Evolutionary conservation across 768 basidiomycete genomes (phyloP).

Genomic region (Amylocystis lapponica): DNA sequence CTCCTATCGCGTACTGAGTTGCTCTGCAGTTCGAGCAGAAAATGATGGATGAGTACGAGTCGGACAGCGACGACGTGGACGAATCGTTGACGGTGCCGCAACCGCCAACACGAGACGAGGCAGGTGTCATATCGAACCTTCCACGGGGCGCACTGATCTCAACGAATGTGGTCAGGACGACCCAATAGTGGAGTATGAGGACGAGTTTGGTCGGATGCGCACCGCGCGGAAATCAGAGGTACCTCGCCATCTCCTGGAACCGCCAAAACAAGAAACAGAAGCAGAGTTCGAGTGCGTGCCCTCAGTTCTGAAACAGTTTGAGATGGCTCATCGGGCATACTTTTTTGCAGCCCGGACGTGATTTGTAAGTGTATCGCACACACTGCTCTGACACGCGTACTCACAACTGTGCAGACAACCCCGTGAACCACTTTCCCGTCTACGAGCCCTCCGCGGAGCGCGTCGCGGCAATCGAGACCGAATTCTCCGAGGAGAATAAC

Average conservation of each 20-base stretch:
- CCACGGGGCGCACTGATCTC: background rate
- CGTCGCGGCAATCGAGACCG: slow-evolving; percentile 66
- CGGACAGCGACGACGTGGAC: slow-evolving; percentile 73
- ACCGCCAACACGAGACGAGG: slow-evolving; percentile 35
- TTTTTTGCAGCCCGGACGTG: slow-evolving; percentile 15
- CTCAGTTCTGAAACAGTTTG: slow-evolving; percentile 27
- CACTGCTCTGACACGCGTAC: slow-evolving; percentile 1
- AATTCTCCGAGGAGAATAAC: slow-evolving; percentile 63
- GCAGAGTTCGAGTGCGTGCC: slow-evolving; percentile 48
- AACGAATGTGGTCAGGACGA: slow-evolving; percentile 45
- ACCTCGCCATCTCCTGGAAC: slow-evolving; percentile 55
- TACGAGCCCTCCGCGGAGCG: slow-evolving; percentile 83
- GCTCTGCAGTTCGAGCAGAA: slow-evolving; percentile 60
- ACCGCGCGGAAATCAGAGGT: slow-evolving; percentile 70
- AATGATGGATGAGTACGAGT: slow-evolving; percentile 45
- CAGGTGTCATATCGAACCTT: slow-evolving; percentile 16
- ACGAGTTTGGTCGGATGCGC: slow-evolving; percentile 79
- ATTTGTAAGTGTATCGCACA: slow-evolving; percentile 13
- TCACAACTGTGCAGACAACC: slow-evolving; percentile 54
- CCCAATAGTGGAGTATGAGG: slow-evolving; percentile 79
- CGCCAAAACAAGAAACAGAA: slow-evolving; percentile 42
- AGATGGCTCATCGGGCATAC: background rate
- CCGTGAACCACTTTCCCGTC: slow-evolving; percentile 79
- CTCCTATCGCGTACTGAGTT: background rate
- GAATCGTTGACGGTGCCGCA: slow-evolving; percentile 66